Conservation (phyloP, 1,284 basidiomycete species). For the Tilletiopsis washingtonensis region DNA sequence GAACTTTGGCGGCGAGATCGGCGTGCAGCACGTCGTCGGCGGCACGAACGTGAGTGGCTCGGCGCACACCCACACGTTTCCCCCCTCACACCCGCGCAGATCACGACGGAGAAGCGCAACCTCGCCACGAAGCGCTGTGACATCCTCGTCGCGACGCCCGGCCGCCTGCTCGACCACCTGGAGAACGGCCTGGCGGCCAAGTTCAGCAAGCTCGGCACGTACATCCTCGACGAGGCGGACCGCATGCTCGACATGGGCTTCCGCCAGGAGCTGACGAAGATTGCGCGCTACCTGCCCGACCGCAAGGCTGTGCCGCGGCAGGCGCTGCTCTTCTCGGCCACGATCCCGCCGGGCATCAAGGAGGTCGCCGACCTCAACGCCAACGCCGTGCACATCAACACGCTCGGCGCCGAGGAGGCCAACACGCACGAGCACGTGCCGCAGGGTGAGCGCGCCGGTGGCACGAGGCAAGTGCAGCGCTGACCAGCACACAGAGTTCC, state of each 20-base stretch:
- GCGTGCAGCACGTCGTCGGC: conserved; percentile 49
- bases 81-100: too few species aligned
- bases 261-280: conserved; percentile 35
- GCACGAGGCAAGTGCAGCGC: not conserved
- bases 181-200: conserved; percentile 40
- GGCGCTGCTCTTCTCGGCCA: conserved; percentile 53
- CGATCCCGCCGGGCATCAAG: conserved; percentile 49
- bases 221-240: conserved; percentile 53
- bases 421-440: conserved; percentile 63
- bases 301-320: conserved; percentile 43
- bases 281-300: conserved; percentile 45
- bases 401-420: conserved; percentile 57
- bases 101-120: conserved; percentile 43
- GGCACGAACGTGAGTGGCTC: conserved; percentile 47
- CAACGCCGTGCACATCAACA: conserved; percentile 60
- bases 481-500: conserved; percentile 7
- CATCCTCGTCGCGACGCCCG: conserved; percentile 52
- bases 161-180: conserved; percentile 52
- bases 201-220: conserved; percentile 40
- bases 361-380: conserved; percentile 34
- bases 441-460: conserved; percentile 50
- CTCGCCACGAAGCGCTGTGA: conserved; percentile 42
- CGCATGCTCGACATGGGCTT: conserved; percentile 49
- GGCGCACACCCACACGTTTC: not conserved
- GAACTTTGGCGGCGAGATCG: conserved; percentile 25